Conservation (phyloP, 768 basidiomycete species). For the Rhizopogon vinicolor region DNA sequence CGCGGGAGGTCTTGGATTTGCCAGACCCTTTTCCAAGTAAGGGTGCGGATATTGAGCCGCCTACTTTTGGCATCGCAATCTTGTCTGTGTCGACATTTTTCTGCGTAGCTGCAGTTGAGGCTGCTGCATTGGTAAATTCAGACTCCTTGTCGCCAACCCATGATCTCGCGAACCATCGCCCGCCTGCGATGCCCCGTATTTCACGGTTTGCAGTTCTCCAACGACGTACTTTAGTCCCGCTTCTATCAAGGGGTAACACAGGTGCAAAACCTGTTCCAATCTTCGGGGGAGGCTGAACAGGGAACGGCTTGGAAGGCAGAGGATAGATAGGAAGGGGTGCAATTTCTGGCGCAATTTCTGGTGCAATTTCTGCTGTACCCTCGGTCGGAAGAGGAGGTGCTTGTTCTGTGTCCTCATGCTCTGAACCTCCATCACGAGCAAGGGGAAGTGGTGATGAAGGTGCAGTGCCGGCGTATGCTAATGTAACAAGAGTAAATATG, state of each 20-base stretch:
- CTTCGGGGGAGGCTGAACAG: slow-evolving; percentile 74
- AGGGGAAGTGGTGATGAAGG: slow-evolving; percentile 64
- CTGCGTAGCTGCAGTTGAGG: slow-evolving; percentile 22
- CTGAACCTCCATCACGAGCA: slow-evolving; percentile 37
- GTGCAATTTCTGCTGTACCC: slow-evolving; percentile 42
- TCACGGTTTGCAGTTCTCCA: slow-evolving; percentile 77
- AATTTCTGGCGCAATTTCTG: slow-evolving; percentile 36
- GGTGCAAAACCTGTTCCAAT: slow-evolving; percentile 73
- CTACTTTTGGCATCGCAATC: slow-evolving; percentile 30
- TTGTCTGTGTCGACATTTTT: slow-evolving; percentile 25
- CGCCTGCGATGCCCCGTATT: slow-evolving; percentile 78
- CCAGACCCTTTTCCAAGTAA: slow-evolving; percentile 33
- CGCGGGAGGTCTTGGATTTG: slow-evolving; percentile 35
- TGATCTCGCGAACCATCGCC: slow-evolving; percentile 73
- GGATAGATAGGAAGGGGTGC: slow-evolving; percentile 70
- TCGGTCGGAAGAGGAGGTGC: slow-evolving; percentile 25
- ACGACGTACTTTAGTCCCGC: slow-evolving; percentile 54
- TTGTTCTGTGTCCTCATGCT: slow-evolving; percentile 36
- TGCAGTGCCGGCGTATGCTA: slow-evolving; percentile 64
- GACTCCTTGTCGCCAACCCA: slow-evolving; percentile 88
- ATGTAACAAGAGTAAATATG: background rate
- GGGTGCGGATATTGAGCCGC: slow-evolving; percentile 45
- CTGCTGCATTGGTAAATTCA: slow-evolving; percentile 42
- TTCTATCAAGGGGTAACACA: slow-evolving; percentile 60
- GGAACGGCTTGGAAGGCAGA: slow-evolving; percentile 78